These are phyloP conservation scores for Suillus plorans DNA, from an alignment of 768 basidiomycete genomes.

Conservation along the genomic window DNA sequence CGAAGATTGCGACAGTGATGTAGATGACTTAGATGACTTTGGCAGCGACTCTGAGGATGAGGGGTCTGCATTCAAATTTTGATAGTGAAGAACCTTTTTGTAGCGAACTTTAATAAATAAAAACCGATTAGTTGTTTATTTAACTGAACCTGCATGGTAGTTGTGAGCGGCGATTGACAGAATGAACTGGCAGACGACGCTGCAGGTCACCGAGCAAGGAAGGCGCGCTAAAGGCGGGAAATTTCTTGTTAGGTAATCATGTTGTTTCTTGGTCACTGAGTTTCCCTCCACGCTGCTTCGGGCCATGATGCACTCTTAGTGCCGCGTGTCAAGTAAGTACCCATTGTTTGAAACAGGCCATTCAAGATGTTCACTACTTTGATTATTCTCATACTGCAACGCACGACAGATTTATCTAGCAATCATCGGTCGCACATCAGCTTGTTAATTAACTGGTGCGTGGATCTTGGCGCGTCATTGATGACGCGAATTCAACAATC, in stretches of 20 bases:
- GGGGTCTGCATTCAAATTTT: not conserved
- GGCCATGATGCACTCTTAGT: too few relatives aligned
- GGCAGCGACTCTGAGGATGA: not conserved
- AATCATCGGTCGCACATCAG: too few relatives aligned
- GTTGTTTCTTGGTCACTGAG: not conserved
- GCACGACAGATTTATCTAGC: too few relatives aligned
- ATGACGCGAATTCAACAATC: not conserved
- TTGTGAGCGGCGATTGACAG: slow-evolving; percentile 8
- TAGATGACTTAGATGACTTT: not conserved
- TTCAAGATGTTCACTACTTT: too few relatives aligned
- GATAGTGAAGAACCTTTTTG: not conserved
- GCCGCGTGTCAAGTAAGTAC: too few relatives aligned
- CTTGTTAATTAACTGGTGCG: not conserved
- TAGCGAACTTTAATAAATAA: too few relatives aligned
- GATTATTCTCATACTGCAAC: too few relatives aligned
- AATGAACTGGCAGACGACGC: slow-evolving; percentile 15
- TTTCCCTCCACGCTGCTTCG: too few relatives aligned
- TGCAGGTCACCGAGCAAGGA: slow-evolving; percentile 16
- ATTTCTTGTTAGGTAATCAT: slow-evolving; percentile 36
- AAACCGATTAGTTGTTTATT: slow-evolving; percentile 57
- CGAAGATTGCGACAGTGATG: not conserved
- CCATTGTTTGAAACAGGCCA: too few relatives aligned
- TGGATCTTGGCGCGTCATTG: not conserved
- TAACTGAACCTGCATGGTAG: slow-evolving; percentile 65
- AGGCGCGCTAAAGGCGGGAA: slow-evolving; percentile 24